Conservation (phyloP, 139 green algal genomes). For the Pleodorina starrii region DNA sequence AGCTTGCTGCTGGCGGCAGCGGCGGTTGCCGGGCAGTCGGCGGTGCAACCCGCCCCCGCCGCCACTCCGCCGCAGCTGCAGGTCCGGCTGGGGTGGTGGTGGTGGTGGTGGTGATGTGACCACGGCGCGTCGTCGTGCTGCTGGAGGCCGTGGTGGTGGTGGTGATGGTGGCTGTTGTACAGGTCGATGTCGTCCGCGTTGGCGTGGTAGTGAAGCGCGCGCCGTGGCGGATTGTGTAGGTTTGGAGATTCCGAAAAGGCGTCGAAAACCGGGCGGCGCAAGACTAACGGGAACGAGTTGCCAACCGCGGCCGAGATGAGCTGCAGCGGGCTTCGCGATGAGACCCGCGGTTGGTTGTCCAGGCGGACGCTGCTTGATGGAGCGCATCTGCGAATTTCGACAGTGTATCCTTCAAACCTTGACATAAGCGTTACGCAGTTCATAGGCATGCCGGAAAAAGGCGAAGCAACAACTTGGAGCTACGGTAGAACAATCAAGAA, state of each 20-base stretch:
- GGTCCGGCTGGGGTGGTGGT: background rate
- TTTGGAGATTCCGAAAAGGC: background rate
- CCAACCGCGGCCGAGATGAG: background rate
- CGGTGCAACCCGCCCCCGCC: background rate
- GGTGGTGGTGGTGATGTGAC: background rate
- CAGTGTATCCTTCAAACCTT: background rate
- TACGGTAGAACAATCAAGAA: too few relatives aligned
- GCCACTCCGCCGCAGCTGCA: background rate
- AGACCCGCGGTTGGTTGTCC: background rate
- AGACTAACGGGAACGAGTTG: background rate
- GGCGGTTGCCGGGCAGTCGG: background rate
- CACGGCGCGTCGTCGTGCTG: background rate
- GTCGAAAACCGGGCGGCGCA: background rate
- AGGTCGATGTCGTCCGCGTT: background rate
- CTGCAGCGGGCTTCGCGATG: background rate
- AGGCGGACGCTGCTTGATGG: background rate
- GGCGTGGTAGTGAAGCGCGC: background rate
- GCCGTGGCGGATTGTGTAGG: background rate
- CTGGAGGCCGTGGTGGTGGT: background rate
- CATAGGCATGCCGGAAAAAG: too few relatives aligned
- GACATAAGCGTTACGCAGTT: too few relatives aligned
- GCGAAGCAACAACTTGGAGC: too few relatives aligned
- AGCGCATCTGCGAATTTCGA: background rate
- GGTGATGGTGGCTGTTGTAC: background rate
- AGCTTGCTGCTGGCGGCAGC: background rate